Conservation (phyloP, 306 rosid genomes). For the Trichosanthes cucumerina region DNA sequence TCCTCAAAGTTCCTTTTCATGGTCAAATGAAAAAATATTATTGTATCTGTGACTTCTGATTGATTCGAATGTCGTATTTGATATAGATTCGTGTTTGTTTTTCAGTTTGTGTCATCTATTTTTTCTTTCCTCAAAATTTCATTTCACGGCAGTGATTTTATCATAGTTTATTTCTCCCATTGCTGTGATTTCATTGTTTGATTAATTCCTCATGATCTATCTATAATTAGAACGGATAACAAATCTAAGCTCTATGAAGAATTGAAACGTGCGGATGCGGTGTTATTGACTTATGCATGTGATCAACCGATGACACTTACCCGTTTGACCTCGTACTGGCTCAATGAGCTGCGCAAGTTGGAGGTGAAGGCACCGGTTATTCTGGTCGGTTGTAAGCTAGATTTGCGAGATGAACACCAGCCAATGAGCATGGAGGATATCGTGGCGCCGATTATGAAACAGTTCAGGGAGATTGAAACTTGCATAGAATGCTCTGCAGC, state of each 20-base stretch:
- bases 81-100: not conserved
- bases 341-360: constrained; percentile 52
- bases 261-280: constrained; percentile 69
- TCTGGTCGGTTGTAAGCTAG: constrained; percentile 47
- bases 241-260: constrained; percentile 60
- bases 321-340: constrained; percentile 63
- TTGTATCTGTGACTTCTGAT: not conserved
- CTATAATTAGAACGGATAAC: constrained; percentile 47
- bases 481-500: constrained; percentile 49
- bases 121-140: not conserved
- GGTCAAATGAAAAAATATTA: not conserved
- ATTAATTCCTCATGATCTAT: not conserved
- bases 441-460: constrained; percentile 42
- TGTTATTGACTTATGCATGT: constrained; percentile 72
- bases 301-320: constrained; percentile 43
- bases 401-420: constrained; percentile 27
- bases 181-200: not conserved
- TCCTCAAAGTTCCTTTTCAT: not conserved
- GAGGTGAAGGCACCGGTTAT: constrained; percentile 43
- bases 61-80: not conserved
- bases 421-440: constrained; percentile 28
- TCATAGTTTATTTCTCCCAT: not conserved
- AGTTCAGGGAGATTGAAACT: constrained; percentile 35
- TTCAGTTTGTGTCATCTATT: not conserved
- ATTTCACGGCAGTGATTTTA: not conserved